Evolutionary conservation across 169 alveolate genomes (phyloP), one percentile per base, ranked within the genome.

Genomic region (Neospora caninum): DNA sequence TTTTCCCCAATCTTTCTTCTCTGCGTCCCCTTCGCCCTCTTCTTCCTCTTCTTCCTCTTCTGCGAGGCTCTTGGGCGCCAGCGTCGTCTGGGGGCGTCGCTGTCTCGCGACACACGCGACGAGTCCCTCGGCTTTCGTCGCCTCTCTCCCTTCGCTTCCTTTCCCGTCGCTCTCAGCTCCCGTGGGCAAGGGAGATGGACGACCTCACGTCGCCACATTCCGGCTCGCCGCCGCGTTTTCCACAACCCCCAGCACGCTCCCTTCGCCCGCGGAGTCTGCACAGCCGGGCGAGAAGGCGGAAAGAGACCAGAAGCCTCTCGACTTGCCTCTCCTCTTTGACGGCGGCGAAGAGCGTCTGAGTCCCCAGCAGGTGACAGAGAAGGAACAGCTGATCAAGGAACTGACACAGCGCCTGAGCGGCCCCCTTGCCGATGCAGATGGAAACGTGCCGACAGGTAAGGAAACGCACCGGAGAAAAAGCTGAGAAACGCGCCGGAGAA

Each of bases 391-490:
- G 83, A 95, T 96, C 41, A 94, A 94, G 87, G 96, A 95, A 38
- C 96, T 96, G 13, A 92, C 97, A 39, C 43, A 88, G 93, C 80
- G 87, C 20, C 92, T 95, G 80, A 82, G 94, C 31, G 97, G 97
- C 42, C 97, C 97, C 49, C 94, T 96, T n/a, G 97, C 96, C 0
- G 97, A 96, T 36, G 97, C 92, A 73, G 43, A 96, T 82, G 97
- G 97, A 70, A 94, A 95, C 43, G 96, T 96, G 9, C 97, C 97
- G 39, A 94, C 96, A n/a, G 98, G 97, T 25, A 95, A 94, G 89
- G 4, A 49, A 13, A 13, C 13, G 10, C 80, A 7, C 13, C 58
- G 4, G 4, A 13, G 4, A 4, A 49, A 49, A 4, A 13, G 58
- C 22, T 13, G 58, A 7, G n/a, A n/a, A n/a, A n/a, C n/a, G n/a